Evolutionary conservation across 2,329 filamentous ascomycete species (phyloP), one percentile per base, ranked within the genome.

Genomic region (Exutisphaerella laricina): DNA sequence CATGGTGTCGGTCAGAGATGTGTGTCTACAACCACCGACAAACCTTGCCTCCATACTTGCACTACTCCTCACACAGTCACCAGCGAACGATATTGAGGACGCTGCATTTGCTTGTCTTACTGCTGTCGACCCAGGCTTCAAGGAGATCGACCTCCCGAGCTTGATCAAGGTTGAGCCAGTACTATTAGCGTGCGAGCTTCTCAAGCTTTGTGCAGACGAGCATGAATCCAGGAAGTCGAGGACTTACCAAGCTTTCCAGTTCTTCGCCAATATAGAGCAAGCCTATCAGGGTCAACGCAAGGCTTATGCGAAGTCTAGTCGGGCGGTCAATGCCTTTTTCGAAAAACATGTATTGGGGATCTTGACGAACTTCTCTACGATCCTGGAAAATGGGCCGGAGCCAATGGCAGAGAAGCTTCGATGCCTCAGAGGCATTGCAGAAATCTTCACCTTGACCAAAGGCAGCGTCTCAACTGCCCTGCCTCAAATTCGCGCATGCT

Each of bases 401-500:
- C 44, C 45, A 6, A 38, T 49, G 29, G 17, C 43, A 10, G 88
- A 96, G 60, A 87, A 88, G 57, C 79, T 78, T 43, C 77, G 84
- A 45, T 88, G 83, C 55, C 79, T 98, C 6, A 78, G 79, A 50
- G 89, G 87, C 4, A 84, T 98, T 60, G 85, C 88, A 54, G 87
- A 94, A 60, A 85, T 98, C 77, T 84, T 96, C 37, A 79, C 73
- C 41, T 71, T 94, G 36, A 85, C 86, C 32, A 83, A 80, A 56
- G 73, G 74, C 2, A 81, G 85, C 58, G 79, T 89, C 22, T 82
- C 80, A 48, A 80, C 84, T 55, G 92, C 87, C 37, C 73, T 95
- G 29, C 90, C 92, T 16, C 90, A 96, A 71, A 90, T 97, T 43
- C 88, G 88, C 53, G 88, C 90, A n/a, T 96, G 87, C 60, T 71